These are phyloP conservation scores for Ceratobasidium papillatum DNA, from an alignment of 1,284 basidiomycete genomes.

Conservation along the genomic window DNA sequence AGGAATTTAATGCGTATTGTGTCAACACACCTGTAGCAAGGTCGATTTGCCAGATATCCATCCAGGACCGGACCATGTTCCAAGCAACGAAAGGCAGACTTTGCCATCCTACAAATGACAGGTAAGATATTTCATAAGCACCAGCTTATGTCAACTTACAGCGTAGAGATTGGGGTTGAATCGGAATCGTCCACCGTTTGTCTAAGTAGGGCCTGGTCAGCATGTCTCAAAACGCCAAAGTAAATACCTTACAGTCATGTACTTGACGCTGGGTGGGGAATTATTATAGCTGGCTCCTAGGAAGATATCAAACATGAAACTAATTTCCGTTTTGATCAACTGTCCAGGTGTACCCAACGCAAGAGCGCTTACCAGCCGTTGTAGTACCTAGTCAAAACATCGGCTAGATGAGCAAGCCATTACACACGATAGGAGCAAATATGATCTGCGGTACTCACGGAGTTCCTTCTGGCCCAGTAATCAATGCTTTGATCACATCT, in stretches of 20 bases:
- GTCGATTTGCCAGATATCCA: constrained; percentile 89
- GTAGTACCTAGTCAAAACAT: constrained; percentile 64
- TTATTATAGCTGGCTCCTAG: constrained; percentile 84
- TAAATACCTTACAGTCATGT: constrained; percentile 77
- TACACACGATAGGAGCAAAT: constrained; percentile 41
- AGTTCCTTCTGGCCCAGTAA: constrained; percentile 89
- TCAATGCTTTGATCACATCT: constrained; percentile 87
- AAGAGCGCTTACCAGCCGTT: constrained; percentile 74
- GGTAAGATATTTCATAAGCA: neutral
- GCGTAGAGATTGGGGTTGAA: constrained; percentile 94
- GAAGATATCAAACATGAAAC: constrained; percentile 89
- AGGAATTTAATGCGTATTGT: constrained; percentile 21
- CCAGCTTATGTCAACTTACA: constrained; percentile 55
- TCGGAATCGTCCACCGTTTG: constrained; percentile 85
- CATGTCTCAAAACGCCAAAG: neutral
- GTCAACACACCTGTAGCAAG: constrained; percentile 68
- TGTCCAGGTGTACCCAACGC: neutral
- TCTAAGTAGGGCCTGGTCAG: constrained; percentile 59
- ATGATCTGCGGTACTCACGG: constrained; percentile 66
- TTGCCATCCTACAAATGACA: constrained; percentile 77
- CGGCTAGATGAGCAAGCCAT: constrained; percentile 30
- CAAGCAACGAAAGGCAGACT: constrained; percentile 89
- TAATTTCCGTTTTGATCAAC: constrained; percentile 47
- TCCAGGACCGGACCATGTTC: constrained; percentile 90
- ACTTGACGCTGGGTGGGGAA: constrained; percentile 82